Evolutionary conservation across 2,329 filamentous ascomycete genomes (phyloP), one percentile per base, ranked within the genome.

Genomic region (Alternaria longipes): DNA sequence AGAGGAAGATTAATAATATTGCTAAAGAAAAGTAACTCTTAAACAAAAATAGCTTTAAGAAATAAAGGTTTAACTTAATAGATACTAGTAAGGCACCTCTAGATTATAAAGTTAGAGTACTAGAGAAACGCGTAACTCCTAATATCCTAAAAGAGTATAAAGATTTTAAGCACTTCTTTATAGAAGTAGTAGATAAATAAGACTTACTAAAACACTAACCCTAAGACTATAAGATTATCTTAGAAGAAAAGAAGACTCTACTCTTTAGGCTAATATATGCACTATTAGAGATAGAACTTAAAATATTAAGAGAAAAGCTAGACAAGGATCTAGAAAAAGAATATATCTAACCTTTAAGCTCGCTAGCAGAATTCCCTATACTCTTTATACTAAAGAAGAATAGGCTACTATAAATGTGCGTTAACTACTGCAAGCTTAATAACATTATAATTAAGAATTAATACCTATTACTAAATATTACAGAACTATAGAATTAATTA

Each of bases 321-420:
- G 18, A 41, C 0, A 11, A 41, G 1, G 9, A 41, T 5, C 3
- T 41, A 20, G 6, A 41, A 8, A 41, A 20, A 20, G 2, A 18
- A 9, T 41, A 20, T 1, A 41, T 41, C 0, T 12, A 1, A 41
- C n/a, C 3, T 20, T 41, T n/a, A 8, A 50, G n/a, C 5, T 30
- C 11, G 34, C 38, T 44, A 55, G 57, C 20, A 51, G 14, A 28
- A 54, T 60, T 50, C 14, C 38, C 41, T 40, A 50, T 60, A 32
- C 42, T 60, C 28, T 55, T 55, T 45, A n/a, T 55, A 38, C 45
- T 55, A 51, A 51, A 53, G 44, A 54, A 60, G 11, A 42, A 56
- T 32, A 61, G 45, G 2, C 26, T 8, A 22, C 22, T 46, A 61
- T n/a, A 38, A 44, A 30, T 58, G 24, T 61, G n/a, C 24, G 18